Conservation (phyloP, 139 green algal genomes). For the Chlorella sp. region DNA sequence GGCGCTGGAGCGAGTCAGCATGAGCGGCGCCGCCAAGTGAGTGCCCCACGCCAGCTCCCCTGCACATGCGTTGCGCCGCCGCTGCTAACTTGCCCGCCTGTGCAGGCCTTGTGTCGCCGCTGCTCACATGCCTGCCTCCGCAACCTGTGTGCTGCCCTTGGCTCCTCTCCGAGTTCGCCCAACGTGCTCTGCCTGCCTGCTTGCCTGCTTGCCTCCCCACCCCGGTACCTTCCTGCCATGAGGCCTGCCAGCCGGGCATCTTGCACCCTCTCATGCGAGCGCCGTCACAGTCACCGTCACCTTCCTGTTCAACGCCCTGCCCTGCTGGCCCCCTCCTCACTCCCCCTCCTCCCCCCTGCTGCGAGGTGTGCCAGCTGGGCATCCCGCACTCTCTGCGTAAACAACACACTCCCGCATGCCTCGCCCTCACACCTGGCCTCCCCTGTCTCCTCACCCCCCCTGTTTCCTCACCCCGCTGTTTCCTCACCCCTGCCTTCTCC, state of each 20-base stretch:
- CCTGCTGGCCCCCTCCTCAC: not conserved
- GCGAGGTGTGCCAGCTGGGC: too few relatives aligned
- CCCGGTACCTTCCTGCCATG: too few relatives aligned
- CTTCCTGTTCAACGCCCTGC: not conserved
- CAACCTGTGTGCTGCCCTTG: too few relatives aligned
- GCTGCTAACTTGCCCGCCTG: too few relatives aligned
- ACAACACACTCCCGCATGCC: not conserved
- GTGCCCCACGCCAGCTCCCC: not conserved
- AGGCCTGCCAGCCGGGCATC: too few relatives aligned
- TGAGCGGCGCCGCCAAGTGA: constrained; percentile 13
- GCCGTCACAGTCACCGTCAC: not conserved
- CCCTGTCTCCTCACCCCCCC: too few relatives aligned
- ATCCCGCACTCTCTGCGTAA: not conserved
- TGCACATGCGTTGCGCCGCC: not conserved
- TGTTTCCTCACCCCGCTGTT: too few relatives aligned
- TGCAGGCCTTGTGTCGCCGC: not conserved
- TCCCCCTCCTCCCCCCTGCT: not conserved
- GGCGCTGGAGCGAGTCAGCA: not conserved
- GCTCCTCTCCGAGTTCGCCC: not conserved
- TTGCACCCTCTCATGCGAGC: too few relatives aligned
- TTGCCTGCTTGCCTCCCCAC: not conserved
- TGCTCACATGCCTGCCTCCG: too few relatives aligned
- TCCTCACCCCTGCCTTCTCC: too few relatives aligned
- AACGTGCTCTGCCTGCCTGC: not conserved
- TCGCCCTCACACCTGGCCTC: not conserved